Evolutionary conservation across 2,329 filamentous ascomycete species (phyloP), one percentile per base, ranked within the genome.

Genomic region (Eutypella sp.): DNA sequence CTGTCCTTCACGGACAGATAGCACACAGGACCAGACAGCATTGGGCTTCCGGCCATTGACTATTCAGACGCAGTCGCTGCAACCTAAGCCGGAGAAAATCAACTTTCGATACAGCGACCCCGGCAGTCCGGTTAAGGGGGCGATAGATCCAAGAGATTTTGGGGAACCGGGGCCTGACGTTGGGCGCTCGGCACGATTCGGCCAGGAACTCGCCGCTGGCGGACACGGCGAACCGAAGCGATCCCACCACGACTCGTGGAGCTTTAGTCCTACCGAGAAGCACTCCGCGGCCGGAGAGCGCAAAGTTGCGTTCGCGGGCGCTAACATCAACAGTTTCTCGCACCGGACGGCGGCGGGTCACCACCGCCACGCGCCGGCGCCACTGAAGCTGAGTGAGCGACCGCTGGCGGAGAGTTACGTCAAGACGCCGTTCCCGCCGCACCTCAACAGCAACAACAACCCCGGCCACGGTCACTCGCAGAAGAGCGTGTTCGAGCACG

Each of bases 91-190:
- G 7, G 43, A 48, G 15, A 55, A 52, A 29, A 50, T 45, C 38
- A 52, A 46, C 29, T 37, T 45, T 45, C 54, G 56, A 4, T 49
- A 59, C 31, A 61, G 59, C 41, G 57, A 61, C 42, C 57, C 57
- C 1, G 57, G 55, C 0, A 57, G 53, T 27, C 55, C 56, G 2
- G 41, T 47, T 31, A 47, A 24, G 22, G 44, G 46, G 42, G 41
- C 44, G 31, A 40, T 51, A 10, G 43, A 49, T 41, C 34, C 42
- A 3, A 47, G 47, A 18, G 51, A 41, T 18, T 47, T 52, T 24
- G 53, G 54, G 20, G 52, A 53, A 22, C 51, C 54, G 4, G 50
- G 51, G 15, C 54, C 49, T 5, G 45, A 52, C 27, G 44, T 51
- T 11, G 34, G 47, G 16, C 19, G 42, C 11, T 27, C 40, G 20